Percentiles rank a stretch among this genome's conserved stretches.
phyloP scores from a whole-genome alignment of 768 basidiomycete species.

The Clitopilus passeckerianus region DNA sequence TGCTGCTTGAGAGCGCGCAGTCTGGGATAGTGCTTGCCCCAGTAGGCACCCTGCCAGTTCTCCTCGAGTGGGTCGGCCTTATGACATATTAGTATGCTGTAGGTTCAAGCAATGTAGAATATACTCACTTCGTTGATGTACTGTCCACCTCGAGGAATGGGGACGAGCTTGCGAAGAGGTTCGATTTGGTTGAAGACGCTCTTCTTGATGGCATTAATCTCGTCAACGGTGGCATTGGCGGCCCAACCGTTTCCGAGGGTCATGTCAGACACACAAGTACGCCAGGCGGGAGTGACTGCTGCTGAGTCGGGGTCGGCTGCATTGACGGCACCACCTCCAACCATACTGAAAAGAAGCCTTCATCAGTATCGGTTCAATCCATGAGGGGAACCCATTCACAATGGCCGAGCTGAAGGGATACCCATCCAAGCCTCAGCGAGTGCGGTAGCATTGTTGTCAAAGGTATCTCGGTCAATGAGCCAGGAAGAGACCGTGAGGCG shows the following conservation, averaged over 20 bases:
- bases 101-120: slow-evolving; percentile 23
- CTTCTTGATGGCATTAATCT: background rate
- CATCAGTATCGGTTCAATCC: background rate
- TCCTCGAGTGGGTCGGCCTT: slow-evolving; percentile 38
- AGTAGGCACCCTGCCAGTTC: slow-evolving; percentile 36
- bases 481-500: slow-evolving; percentile 2
- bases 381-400: slow-evolving; percentile 1
- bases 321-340: slow-evolving; percentile 40
- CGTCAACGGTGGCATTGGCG: background rate
- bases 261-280: background rate
- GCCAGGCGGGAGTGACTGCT: slow-evolving; percentile 8
- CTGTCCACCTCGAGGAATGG: background rate
- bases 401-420: background rate
- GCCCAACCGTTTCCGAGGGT: background rate
- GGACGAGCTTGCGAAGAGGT: background rate
- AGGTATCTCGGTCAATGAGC: slow-evolving; percentile 3
- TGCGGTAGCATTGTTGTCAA: background rate
- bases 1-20: slow-evolving; percentile 35
- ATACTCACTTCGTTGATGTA: slow-evolving; percentile 14
- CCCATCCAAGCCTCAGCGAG: background rate
- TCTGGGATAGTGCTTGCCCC: slow-evolving; percentile 34
- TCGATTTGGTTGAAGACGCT: background rate
- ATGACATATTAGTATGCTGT: slow-evolving; percentile 42
- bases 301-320: slow-evolving; percentile 26
- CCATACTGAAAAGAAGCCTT: slow-evolving; percentile 20